phyloP scores from a whole-genome alignment of 164 flowering plant genomes.

The Macadamia integrifolia region DNA sequence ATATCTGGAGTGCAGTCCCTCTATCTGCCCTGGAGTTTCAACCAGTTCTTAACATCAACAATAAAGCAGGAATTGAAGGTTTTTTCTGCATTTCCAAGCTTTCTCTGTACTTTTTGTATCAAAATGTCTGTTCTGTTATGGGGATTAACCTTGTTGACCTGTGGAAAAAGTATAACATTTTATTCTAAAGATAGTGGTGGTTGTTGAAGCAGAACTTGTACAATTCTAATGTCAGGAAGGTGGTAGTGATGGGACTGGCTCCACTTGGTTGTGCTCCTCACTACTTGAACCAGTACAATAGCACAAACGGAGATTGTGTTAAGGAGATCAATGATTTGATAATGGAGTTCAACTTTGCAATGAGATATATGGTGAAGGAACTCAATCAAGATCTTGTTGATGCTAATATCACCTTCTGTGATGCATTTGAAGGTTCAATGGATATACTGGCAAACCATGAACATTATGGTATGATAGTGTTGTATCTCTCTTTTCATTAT shows the following conservation, averaged over 20 bases:
- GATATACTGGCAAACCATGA: constrained; percentile 56
- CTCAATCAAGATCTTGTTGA: constrained; percentile 53
- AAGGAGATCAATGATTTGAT: constrained; percentile 67
- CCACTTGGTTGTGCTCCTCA: constrained; percentile 93
- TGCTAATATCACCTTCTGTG: constrained; percentile 63
- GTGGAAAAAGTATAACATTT: not conserved
- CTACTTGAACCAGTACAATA: constrained; percentile 62
- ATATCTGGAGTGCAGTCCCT: constrained; percentile 59
- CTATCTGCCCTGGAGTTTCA: constrained; percentile 80
- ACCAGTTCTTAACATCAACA: constrained; percentile 50
- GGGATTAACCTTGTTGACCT: not conserved
- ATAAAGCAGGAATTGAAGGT: constrained; percentile 73
- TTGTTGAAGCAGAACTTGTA: constrained; percentile 52
- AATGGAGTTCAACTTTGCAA: constrained; percentile 65
- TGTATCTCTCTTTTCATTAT: not conserved
- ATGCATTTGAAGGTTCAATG: constrained; percentile 68
- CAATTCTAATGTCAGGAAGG: constrained; percentile 47
- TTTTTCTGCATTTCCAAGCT: not conserved
- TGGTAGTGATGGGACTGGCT: constrained; percentile 78
- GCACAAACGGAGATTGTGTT: constrained; percentile 57
- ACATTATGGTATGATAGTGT: constrained; percentile 67
- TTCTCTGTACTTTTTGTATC: not conserved
- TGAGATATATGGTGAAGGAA: constrained; percentile 65
- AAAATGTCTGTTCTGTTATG: not conserved
- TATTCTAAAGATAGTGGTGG: no score